phyloP scores from a whole-genome alignment of 1,139 yeast species.

The Lizanozyma gosingica region DNA sequence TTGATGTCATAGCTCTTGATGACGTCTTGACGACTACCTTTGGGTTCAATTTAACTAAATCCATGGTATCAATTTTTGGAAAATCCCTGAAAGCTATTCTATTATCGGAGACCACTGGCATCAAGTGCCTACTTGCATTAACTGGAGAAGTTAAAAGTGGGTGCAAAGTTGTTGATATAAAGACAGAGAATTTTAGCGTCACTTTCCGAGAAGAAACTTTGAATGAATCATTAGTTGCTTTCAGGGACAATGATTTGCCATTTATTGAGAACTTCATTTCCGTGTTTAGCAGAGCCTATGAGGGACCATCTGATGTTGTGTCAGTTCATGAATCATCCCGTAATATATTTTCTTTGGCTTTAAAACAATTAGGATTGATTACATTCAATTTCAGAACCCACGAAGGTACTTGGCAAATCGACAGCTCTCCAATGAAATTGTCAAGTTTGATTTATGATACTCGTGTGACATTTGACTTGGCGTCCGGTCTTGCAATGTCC shows the following conservation, averaged over 20 bases:
- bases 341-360: background rate
- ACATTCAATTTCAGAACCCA: constrained; percentile 7
- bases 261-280: background rate
- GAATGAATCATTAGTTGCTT: background rate
- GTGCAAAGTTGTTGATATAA: background rate
- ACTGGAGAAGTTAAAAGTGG: background rate
- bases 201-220: background rate
- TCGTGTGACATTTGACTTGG: constrained; percentile 9
- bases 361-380: constrained; percentile 5
- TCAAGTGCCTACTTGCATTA: background rate
- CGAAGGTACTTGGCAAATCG: background rate
- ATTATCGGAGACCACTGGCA: background rate
- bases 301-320: background rate
- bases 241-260: background rate
- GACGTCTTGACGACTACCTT: background rate
- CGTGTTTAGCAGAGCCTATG: background rate
- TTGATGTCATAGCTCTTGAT: background rate
- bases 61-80: background rate
- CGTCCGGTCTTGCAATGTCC: constrained; percentile 11
- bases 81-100: background rate
- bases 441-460: constrained; percentile 13
- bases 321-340: too few species aligned
- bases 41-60: background rate
- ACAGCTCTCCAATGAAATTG: constrained; percentile 9
- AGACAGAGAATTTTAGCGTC: background rate